Base-by-base conservation (phyloP, 2,329 filamentous ascomycete species). In the Emergomyces orientalis region DNA sequence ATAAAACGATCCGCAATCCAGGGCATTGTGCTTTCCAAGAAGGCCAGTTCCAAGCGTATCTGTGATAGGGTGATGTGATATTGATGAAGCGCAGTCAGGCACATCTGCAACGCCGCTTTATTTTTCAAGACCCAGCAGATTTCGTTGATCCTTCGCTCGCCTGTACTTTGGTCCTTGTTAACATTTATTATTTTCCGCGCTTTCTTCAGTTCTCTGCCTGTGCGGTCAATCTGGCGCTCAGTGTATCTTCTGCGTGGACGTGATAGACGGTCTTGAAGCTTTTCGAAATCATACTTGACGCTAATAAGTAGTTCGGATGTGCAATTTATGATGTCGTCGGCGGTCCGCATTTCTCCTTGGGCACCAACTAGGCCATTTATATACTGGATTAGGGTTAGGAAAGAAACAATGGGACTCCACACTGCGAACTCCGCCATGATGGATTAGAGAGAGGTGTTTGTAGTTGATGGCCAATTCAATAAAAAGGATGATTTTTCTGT, bases 91-190 rank as follows among this genome's bases (percentile, higher is more conserved):
- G 45, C 43, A 54, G 59, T 34, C 25, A 47, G 32, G 32, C 34
- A 60, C 30, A 27, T 37, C n/a, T 51, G 45, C 9, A 47, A 2
- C 17, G 3, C 32, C 11, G 45, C 49, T 30, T 52, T 60, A 4
- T 19, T 39, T 52, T 60, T 60, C 22, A 60, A 17, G 25, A 60
- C 45, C 59, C 59, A 60, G 9, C 45, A 27, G 32, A 60, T 34
- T 22, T 37, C 49, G 14, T 47, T 52, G 41, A 51, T 41, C 32
- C 34, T 30, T 27, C 59, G 25, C 37, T 39, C 39, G n/a, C 19
- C 32, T 17, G 22, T 27, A 17, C 25, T 32, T 25, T 32, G 25
- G 25, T 32, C 37, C 13, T 25, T 25, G 17, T 49, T 41, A n/a
- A 34, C 43, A 32, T 19, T 22, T 4, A 45, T n/a, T 7, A 54